Evolutionary conservation across 2,329 filamentous ascomycete genomes (phyloP), one percentile per base, ranked within the genome.

Genomic region (Ilyonectria destructans): DNA sequence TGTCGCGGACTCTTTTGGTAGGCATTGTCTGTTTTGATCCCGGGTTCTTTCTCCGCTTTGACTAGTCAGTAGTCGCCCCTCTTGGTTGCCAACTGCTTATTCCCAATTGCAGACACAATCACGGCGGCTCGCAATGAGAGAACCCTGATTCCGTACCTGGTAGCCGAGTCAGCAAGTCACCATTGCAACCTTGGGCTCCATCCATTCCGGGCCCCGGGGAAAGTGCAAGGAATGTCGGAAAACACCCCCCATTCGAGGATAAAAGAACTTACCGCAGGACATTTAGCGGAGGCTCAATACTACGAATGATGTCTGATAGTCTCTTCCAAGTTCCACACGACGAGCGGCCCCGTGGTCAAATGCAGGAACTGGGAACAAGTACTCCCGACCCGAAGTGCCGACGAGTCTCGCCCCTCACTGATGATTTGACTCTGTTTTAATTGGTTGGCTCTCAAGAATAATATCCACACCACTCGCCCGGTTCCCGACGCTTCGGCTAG

Each of bases 1-100:
- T 43, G 12, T 76, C 74, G 43, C 74, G 72, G 67, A 75, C 72
- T 58, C 66, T 72, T 62, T 70, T 75, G 48, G 74, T 75, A 48
- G 74, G 74, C 74, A 75, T 75, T 43, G 26, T 59, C 12, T 12
- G 26, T 12, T 12, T 37, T 15, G 43, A 12, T 26, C 19, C 19
- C 13, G 35, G n/a, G 19, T 26, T 21, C 21, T 37, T 48, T 10
- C 49, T 19, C 40, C 19, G n/a, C 12, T 6, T 21, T 48, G 19
- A 10, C 4, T 10, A 10, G 4, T 26, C 21, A 10, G 19, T 15
- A 48, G 12, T 12, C 45, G 13, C 21, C 12, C 21, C 10, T 2
- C 7, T 49, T 49, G 21, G 17, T 6, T 29, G 10, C 46, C 51
- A 5, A 8, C 29, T 17, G 6, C 15, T 29, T 15, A 26, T 40